phyloP scores from a whole-genome alignment of 2,329 filamentous ascomycete species.

The Calonectria naviculata region DNA sequence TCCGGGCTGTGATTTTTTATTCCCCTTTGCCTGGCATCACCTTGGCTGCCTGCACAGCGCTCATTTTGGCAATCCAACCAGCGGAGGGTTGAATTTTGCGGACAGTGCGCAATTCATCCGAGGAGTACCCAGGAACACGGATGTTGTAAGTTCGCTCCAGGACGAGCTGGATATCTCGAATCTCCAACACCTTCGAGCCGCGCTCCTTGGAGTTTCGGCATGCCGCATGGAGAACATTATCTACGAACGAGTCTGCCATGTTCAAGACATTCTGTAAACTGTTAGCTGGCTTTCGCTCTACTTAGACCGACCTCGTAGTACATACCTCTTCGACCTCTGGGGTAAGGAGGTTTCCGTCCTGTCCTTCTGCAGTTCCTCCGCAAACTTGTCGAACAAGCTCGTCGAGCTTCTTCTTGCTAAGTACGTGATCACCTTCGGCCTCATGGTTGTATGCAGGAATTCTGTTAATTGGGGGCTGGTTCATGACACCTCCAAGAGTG shows the following conservation, averaged over 20 bases:
- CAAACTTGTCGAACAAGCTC: conserved; percentile 95
- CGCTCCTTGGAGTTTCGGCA: conserved; percentile 95
- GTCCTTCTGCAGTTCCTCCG: conserved; percentile 78
- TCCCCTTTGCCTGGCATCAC: conserved; percentile 73
- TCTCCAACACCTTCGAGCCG: conserved; percentile 89
- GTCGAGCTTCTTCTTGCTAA: conserved; percentile 98
- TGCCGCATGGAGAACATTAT: conserved; percentile 86
- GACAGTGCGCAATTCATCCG: conserved; percentile 93
- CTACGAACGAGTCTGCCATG: conserved; percentile 94
- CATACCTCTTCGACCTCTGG: conserved; percentile 96
- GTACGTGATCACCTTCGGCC: conserved; percentile 88
- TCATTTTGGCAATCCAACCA: conserved; percentile 97
- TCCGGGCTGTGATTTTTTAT: conserved; percentile 38
- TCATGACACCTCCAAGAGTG: conserved; percentile 83
- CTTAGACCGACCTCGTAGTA: not conserved
- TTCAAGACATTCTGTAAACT: conserved; percentile 80
- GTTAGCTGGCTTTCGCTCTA: conserved; percentile 28
- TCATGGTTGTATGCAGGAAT: conserved; percentile 88
- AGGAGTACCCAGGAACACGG: conserved; percentile 91
- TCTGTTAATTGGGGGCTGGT: conserved; percentile 85
- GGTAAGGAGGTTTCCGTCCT: conserved; percentile 81
- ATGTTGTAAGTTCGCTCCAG: conserved; percentile 90
- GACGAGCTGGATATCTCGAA: conserved; percentile 85
- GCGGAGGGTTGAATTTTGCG: conserved; percentile 90
- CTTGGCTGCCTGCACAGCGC: conserved; percentile 94